Conservation (phyloP, 495 filamentous ascomycete species). For the Cercophora samala region DNA sequence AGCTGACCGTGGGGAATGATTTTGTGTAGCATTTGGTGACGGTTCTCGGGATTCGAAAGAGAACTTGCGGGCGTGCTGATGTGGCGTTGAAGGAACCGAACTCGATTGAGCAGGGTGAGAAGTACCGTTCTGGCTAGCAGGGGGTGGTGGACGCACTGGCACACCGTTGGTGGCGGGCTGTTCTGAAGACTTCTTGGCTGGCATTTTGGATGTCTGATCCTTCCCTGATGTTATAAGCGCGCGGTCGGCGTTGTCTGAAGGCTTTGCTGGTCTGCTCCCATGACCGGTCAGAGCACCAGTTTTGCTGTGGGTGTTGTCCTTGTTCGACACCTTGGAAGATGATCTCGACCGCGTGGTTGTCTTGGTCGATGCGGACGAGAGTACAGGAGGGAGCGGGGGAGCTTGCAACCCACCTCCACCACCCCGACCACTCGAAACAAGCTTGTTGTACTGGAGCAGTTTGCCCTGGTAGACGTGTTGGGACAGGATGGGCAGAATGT, state of each 20-base stretch:
- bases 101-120: constrained; percentile 64
- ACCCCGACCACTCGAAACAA: constrained; percentile 49
- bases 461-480: constrained; percentile 53
- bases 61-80: constrained; percentile 79
- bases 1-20: constrained; percentile 84
- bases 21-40: constrained; percentile 69
- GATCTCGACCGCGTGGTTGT: constrained; percentile 49
- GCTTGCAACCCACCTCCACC: constrained; percentile 44
- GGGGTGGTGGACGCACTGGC: constrained; percentile 36
- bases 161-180: constrained; percentile 29
- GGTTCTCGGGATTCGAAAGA: constrained; percentile 82
- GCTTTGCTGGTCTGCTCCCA: constrained; percentile 54
- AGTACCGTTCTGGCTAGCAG: constrained; percentile 29
- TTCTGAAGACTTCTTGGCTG: constrained; percentile 42
- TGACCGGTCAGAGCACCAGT: constrained; percentile 49
- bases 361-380: constrained; percentile 48
- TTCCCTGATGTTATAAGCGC: constrained; percentile 52
- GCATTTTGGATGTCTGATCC: constrained; percentile 47
- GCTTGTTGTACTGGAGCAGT: constrained; percentile 54
- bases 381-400: constrained; percentile 43
- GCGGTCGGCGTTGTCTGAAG: constrained; percentile 52
- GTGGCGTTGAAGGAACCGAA: constrained; percentile 92
- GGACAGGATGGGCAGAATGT: constrained; percentile 48
- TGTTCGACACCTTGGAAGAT: constrained; percentile 51
- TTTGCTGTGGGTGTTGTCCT: constrained; percentile 42